These are phyloP conservation scores for Phytopythium montanum DNA, from an alignment of 352 stramenopile species.

Conservation along the genomic window DNA sequence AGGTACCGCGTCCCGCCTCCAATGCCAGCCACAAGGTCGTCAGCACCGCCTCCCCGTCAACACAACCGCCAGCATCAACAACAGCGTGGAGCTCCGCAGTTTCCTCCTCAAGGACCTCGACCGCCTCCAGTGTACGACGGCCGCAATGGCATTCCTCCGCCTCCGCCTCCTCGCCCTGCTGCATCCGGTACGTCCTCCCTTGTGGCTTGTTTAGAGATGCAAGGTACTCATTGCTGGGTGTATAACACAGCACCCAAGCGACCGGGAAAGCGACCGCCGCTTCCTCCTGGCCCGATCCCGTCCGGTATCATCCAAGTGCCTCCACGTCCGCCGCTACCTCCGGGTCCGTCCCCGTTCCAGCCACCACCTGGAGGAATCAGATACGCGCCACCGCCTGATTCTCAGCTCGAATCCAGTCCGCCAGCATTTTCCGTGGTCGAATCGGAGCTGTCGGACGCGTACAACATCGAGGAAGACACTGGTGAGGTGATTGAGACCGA, in stretches of 20 bases:
- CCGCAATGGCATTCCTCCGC: background rate
- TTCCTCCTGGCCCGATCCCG: slow-evolving; percentile 49
- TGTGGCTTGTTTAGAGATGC: background rate
- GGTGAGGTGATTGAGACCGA: background rate
- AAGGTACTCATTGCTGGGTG: background rate
- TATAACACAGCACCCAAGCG: slow-evolving; percentile 16
- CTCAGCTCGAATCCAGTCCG: background rate
- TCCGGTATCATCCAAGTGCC: slow-evolving; percentile 63
- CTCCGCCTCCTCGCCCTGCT: slow-evolving; percentile 5
- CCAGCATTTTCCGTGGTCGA: background rate
- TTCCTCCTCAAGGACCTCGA: background rate
- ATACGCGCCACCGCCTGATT: slow-evolving; percentile 12
- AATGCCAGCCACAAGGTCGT: background rate
- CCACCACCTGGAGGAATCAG: slow-evolving; percentile 19
- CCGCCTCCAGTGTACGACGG: background rate
- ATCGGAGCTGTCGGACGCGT: background rate
- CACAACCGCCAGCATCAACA: background rate
- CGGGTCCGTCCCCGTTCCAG: slow-evolving; percentile 24
- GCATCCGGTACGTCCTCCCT: background rate
- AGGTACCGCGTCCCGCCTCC: slow-evolving; percentile 40
- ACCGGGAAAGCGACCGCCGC: slow-evolving; percentile 58
- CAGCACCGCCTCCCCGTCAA: background rate
- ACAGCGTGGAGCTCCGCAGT: slow-evolving; percentile 4
- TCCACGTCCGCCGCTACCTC: slow-evolving; percentile 45
- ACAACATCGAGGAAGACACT: background rate